Evolutionary conservation across 805 yeast species (phyloP).

Genomic region (Saturnispora dispora): DNA sequence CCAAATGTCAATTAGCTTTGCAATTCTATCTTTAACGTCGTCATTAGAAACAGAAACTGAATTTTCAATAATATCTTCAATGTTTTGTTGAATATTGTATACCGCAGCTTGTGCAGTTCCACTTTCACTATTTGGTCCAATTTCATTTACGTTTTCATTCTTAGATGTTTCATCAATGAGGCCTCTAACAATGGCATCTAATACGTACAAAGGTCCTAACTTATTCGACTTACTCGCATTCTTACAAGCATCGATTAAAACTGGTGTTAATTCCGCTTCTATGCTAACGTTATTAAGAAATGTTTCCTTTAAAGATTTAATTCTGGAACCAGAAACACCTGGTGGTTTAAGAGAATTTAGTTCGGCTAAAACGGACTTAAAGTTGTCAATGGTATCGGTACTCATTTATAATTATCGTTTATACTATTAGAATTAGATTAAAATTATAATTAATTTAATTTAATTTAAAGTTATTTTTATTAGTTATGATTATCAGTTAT

Average conservation of each 20-base stretch:
- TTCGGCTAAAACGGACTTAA: constrained; percentile 40
- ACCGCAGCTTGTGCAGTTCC: constrained; percentile 75
- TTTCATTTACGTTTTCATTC: background rate
- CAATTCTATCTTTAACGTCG: constrained; percentile 62
- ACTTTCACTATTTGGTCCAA: constrained; percentile 20
- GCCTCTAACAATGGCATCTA: constrained; percentile 86
- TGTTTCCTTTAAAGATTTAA: constrained; percentile 70
- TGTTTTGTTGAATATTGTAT: constrained; percentile 45
- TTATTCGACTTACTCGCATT: constrained; percentile 72
- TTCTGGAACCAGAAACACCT: constrained; percentile 94
- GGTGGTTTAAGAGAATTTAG: constrained; percentile 60
- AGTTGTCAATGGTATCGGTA: constrained; percentile 22
- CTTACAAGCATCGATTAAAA: constrained; percentile 58
- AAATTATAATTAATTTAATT: background rate
- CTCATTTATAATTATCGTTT: background rate
- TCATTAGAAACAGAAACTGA: constrained; percentile 42
- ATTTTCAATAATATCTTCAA: constrained; percentile 56
- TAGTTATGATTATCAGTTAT: background rate
- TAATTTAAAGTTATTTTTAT: background rate
- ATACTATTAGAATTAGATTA: background rate
- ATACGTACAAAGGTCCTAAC: constrained; percentile 82
- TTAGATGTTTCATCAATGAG: constrained; percentile 41
- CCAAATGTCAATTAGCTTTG: constrained; percentile 89
- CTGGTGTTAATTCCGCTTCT: constrained; percentile 44
- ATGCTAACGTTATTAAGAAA: constrained; percentile 56